Percentiles rank a stretch among this genome's conserved stretches.
These are phyloP conservation scores for Lecanicillium sp. DNA, from an alignment of 2,329 filamentous ascomycete genomes.

Conservation along the genomic window DNA sequence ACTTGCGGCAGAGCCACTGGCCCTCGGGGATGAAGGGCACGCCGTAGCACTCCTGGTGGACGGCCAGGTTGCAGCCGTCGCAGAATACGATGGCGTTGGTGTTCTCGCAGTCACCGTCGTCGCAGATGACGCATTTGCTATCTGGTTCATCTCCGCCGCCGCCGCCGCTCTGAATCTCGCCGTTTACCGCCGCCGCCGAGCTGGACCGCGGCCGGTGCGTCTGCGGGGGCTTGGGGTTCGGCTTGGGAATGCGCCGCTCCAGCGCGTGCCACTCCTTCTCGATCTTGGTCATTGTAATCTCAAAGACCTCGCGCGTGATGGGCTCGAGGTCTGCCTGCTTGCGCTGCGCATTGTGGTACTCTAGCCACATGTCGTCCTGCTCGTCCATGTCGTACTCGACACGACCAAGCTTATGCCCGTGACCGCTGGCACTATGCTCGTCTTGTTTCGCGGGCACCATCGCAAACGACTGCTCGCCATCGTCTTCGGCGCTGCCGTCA, in stretches of 20 bases:
- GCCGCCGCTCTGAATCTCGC: constrained; percentile 65
- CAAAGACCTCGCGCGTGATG: constrained; percentile 90
- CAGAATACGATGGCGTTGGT: constrained; percentile 99
- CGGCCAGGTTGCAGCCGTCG: constrained; percentile 93
- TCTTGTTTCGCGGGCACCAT: constrained; percentile 20
- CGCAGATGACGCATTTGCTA: constrained; percentile 94
- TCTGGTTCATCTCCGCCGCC: constrained; percentile 70
- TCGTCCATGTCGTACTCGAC: constrained; percentile 99
- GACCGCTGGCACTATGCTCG: constrained; percentile 19
- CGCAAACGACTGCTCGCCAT: constrained; percentile 40
- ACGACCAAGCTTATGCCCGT: constrained; percentile 52
- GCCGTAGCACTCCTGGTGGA: constrained; percentile 98
- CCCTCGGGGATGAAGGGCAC: constrained; percentile 98
- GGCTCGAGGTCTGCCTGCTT: constrained; percentile 68
- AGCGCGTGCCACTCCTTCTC: constrained; percentile 97
- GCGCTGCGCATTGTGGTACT: constrained; percentile 72
- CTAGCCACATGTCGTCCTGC: constrained; percentile 94
- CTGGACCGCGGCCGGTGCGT: constrained; percentile 89
- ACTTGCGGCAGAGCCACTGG: constrained; percentile 96
- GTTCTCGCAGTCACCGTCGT: constrained; percentile 99
- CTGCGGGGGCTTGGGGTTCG: constrained; percentile 91
- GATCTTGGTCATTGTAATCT: constrained; percentile 97
- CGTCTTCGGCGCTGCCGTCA: constrained; percentile 55
- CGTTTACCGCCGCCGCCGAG: constrained; percentile 91
- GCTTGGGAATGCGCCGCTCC: constrained; percentile 94